Percentiles rank a stretch among this genome's conserved stretches.
Conservation (phyloP, 2,329 filamentous ascomycete genomes). For the Cladosporium sp. region DNA sequence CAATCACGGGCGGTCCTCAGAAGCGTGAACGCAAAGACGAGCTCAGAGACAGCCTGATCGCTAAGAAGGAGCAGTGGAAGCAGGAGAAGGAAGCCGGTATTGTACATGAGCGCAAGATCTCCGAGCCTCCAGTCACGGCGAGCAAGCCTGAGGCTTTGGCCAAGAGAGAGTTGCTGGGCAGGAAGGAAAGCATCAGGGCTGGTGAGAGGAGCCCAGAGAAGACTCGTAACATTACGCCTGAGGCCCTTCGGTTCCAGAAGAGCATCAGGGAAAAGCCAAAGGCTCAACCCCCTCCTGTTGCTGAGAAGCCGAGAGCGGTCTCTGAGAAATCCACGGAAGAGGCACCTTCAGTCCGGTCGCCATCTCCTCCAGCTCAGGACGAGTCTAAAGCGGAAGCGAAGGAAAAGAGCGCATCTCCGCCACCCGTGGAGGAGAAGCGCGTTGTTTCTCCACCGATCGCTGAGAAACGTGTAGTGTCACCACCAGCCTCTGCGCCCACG, state of each 20-base stretch:
- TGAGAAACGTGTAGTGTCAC: neutral
- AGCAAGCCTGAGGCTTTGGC: conserved; percentile 40
- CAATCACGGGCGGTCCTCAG: conserved; percentile 76
- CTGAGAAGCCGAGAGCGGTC: neutral
- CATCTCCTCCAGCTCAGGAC: neutral
- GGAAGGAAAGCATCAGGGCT: conserved; percentile 23
- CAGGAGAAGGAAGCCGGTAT: conserved; percentile 35
- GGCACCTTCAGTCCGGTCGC: neutral
- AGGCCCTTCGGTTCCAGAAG: conserved; percentile 44
- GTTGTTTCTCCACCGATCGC: neutral
- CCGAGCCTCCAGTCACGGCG: conserved; percentile 19
- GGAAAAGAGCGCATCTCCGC: neutral
- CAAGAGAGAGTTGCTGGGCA: conserved; percentile 37
- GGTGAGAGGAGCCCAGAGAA: conserved; percentile 20
- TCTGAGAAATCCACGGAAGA: neutral
- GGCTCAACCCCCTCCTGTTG: conserved; percentile 12
- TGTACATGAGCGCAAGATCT: conserved; percentile 29
- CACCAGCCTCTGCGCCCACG: conserved; percentile 30
- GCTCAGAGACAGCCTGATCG: conserved; percentile 72
- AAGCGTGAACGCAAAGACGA: conserved; percentile 79
- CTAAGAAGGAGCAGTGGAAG: conserved; percentile 58
- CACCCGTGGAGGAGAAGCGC: conserved; percentile 2
- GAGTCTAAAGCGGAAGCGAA: conserved; percentile 17
- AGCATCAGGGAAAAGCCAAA: conserved; percentile 29
- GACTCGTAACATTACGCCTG: conserved; percentile 37